Base-by-base conservation (phyloP, 257 asterid genomes). In the Solanum tacnaense region DNA sequence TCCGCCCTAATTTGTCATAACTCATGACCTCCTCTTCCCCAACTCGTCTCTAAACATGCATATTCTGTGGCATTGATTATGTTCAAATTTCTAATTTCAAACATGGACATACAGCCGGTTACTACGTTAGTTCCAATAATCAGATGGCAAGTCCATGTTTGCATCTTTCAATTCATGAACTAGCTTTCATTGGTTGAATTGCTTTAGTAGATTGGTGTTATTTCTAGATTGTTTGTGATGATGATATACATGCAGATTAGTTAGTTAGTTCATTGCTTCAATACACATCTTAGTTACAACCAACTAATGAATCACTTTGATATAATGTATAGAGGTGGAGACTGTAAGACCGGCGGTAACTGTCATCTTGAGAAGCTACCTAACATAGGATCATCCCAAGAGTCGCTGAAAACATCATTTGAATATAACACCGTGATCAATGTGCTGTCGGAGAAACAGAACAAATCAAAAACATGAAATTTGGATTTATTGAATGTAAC, bases 291-390 rank as follows among this genome's bases (percentile, higher is more conserved):
- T 75, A 23, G 83, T 21, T 16, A 81, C 39, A 46, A 81, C 18
- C 11, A 29, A 16, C 60, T 81, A 81, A 81, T 46, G 85, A 29
- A 46, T 29, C 10, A 46, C 68, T 46, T 46, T 0, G 0, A 8
- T 56, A 56, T 56, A 56, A 56, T 81, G 41, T 27, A 52, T 16
- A 88, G 90, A 34, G 88, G 86, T 23, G 90, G 90, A n/a, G 88
- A 88, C 46, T 88, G 90, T 88, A 88, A 62, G 35, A 88, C 60
- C 2, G 90, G 90, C 25, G 88, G 90, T 23, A 74, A 41, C 86
- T 84, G 90, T 58, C 88, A 88, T 60, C 44, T 38, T 84, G 88
- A 84, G 71, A 88, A 87, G 25, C 72, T 88, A 49, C 90, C 90
- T 10, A 84, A 84, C 29, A 27, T 85, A 84, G 81, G 82, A 36